These are phyloP conservation scores for Komagataella pastoris DNA, from an alignment of 805 yeast species.

Conservation along the genomic window DNA sequence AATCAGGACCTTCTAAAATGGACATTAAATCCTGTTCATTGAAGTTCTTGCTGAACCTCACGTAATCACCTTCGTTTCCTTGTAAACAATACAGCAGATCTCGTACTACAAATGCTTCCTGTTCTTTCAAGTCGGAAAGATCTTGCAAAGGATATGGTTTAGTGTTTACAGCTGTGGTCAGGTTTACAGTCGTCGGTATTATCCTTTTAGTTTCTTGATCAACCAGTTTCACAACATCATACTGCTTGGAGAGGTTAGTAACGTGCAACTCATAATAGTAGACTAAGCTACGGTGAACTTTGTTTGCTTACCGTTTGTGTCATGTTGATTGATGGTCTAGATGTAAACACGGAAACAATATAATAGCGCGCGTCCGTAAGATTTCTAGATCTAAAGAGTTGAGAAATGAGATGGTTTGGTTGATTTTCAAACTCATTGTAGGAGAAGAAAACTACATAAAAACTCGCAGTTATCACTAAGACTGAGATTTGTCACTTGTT, in stretches of 20 bases:
- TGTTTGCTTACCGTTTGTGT: not conserved
- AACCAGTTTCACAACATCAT: not conserved
- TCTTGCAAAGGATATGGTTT: not conserved
- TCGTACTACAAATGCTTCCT: conserved; percentile 58
- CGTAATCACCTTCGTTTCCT: conserved; percentile 69
- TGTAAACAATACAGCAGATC: conserved; percentile 58
- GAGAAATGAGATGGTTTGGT: not conserved
- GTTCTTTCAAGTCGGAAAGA: conserved; percentile 26
- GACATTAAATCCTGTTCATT: conserved; percentile 28
- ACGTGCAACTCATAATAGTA: not conserved
- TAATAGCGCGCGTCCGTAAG: not conserved
- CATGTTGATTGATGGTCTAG: not conserved
- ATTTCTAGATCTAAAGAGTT: not conserved
- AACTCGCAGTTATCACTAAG: no score
- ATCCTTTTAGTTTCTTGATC: not conserved
- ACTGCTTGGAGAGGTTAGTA: not conserved
- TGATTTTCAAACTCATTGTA: not conserved
- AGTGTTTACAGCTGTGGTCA: not conserved
- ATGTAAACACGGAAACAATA: not conserved
- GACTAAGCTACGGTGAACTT: not conserved
- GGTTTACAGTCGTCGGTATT: not conserved
- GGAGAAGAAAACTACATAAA: no score
- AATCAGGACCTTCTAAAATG: conserved; percentile 59
- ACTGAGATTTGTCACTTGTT: no score
- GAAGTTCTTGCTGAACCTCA: conserved; percentile 52